phyloP scores from a whole-genome alignment of 2,329 filamentous ascomycete species.

The Pseudogymnoascus sp. region DNA sequence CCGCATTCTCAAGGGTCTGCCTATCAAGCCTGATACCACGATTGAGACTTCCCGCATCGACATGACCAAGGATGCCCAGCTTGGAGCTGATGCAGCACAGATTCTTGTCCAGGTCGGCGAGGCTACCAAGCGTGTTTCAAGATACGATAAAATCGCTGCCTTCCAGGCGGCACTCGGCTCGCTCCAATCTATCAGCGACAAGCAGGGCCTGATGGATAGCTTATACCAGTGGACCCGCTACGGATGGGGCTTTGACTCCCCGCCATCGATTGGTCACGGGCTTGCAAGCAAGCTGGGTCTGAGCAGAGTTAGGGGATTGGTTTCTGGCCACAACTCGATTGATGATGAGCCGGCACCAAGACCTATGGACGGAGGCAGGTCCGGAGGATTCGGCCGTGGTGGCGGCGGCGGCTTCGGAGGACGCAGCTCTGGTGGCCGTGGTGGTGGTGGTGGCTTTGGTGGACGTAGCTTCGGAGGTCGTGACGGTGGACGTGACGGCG shows the following conservation, averaged over 20 bases:
- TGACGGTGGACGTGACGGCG: not conserved
- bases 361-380: conserved; percentile 5
- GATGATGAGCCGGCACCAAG: not conserved
- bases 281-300: conserved; percentile 23
- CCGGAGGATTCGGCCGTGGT: conserved; percentile 3
- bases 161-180: conserved; percentile 21
- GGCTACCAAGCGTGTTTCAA: conserved; percentile 25
- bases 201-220: conserved; percentile 11
- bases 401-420: not conserved
- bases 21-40: conserved; percentile 22
- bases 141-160: conserved; percentile 21
- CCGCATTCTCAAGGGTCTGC: conserved; percentile 23
- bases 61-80: conserved; percentile 29
- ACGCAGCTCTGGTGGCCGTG: not conserved
- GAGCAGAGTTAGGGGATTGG: not conserved
- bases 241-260: conserved; percentile 28
- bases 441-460: not conserved
- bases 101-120: conserved; percentile 23
- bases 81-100: conserved; percentile 23
- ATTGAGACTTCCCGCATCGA: conserved; percentile 25
- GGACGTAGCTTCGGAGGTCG: not conserved
- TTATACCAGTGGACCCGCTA: conserved; percentile 27
- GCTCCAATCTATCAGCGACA: conserved; percentile 7
- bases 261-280: conserved; percentile 20
- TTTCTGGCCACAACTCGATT: conserved; percentile 5